A percentile compares a stretch with the other conserved stretches of the same genome.
Conservation (phyloP, 2,329 filamentous ascomycete species). For the Penicillium hordei region DNA sequence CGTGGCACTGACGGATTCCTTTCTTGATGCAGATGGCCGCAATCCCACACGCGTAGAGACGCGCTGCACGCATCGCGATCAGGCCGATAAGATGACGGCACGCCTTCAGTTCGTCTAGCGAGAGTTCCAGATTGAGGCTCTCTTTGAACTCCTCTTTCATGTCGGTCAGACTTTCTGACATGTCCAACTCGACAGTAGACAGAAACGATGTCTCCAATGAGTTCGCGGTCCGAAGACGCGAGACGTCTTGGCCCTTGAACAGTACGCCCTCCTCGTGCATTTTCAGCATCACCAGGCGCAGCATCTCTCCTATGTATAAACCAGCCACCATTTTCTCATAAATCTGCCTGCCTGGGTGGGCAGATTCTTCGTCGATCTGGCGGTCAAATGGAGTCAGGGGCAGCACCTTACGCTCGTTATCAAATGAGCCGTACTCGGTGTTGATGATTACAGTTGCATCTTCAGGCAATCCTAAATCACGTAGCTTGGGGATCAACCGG, state of each 20-base stretch:
- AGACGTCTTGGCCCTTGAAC: slow-evolving; percentile 78
- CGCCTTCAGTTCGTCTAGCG: slow-evolving; percentile 76
- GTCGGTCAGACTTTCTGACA: slow-evolving; percentile 85
- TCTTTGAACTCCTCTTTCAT: slow-evolving; percentile 74
- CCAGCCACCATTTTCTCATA: slow-evolving; percentile 98
- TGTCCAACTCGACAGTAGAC: slow-evolving; percentile 86
- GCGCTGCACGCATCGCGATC: slow-evolving; percentile 86
- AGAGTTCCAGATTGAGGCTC: slow-evolving; percentile 69
- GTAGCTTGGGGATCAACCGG: slow-evolving; percentile 81
- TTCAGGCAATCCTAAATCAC: slow-evolving; percentile 72
- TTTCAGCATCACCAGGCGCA: slow-evolving; percentile 80
- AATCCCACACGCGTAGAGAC: slow-evolving; percentile 88
- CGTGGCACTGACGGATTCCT: slow-evolving; percentile 75
- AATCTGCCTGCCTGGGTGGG: slow-evolving; percentile 85
- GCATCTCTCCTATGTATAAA: slow-evolving; percentile 87
- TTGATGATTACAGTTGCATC: slow-evolving; percentile 84
- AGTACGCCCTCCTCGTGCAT: slow-evolving; percentile 74
- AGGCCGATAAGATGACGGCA: slow-evolving; percentile 86
- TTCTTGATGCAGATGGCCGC: slow-evolving; percentile 98
- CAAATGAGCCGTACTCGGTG: slow-evolving; percentile 91
- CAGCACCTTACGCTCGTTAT: slow-evolving; percentile 78
- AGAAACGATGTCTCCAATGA: slow-evolving; percentile 87
- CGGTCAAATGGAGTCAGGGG: slow-evolving; percentile 60
- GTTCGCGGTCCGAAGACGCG: slow-evolving; percentile 74
- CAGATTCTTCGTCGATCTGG: slow-evolving; percentile 79